Percentiles rank a stretch among this genome's conserved stretches.
phyloP scores from a whole-genome alignment of 345 rosid species.

The Toxicodendron radicans region DNA sequence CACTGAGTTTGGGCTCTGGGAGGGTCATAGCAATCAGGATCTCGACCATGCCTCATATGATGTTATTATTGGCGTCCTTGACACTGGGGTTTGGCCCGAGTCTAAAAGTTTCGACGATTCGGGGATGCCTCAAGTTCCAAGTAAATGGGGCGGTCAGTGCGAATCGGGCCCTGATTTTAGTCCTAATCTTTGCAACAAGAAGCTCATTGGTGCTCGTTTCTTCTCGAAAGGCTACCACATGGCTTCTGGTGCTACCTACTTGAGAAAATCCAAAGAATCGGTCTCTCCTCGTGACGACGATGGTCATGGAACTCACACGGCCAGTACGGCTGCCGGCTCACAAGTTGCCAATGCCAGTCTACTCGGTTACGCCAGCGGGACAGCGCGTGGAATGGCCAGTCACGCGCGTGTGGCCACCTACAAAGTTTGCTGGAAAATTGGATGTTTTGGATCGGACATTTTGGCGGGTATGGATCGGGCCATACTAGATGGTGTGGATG shows the following conservation, averaged over 20 bases:
- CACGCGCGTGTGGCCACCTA: conserved; percentile 73
- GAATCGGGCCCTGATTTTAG: conserved; percentile 69
- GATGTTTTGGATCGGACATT: conserved; percentile 80
- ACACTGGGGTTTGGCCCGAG: conserved; percentile 94
- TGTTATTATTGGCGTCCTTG: conserved; percentile 78
- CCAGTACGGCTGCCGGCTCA: conserved; percentile 77
- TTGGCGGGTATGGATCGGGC: conserved; percentile 86
- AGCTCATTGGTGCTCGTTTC: conserved; percentile 75
- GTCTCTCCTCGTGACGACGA: conserved; percentile 74
- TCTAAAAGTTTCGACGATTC: conserved; percentile 62
- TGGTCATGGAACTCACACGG: conserved; percentile 91
- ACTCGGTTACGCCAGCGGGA: conserved; percentile 82
- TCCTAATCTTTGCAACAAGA: conserved; percentile 65
- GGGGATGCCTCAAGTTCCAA: conserved; percentile 67
- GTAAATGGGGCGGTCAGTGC: conserved; percentile 72
- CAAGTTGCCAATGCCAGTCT: conserved; percentile 66
- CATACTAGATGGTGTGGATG: conserved; percentile 76
- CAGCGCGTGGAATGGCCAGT: conserved; percentile 78
- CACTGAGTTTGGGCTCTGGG: conserved; percentile 35
- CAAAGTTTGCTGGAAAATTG: conserved; percentile 77
- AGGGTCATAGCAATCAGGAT: conserved; percentile 31
- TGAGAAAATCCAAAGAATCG: conserved; percentile 40
- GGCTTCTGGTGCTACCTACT: conserved; percentile 51
- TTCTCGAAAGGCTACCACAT: conserved; percentile 72
- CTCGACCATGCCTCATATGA: conserved; percentile 43